Conservation (phyloP, 2,329 filamentous ascomycete genomes). For the Penicillium sp. region DNA sequence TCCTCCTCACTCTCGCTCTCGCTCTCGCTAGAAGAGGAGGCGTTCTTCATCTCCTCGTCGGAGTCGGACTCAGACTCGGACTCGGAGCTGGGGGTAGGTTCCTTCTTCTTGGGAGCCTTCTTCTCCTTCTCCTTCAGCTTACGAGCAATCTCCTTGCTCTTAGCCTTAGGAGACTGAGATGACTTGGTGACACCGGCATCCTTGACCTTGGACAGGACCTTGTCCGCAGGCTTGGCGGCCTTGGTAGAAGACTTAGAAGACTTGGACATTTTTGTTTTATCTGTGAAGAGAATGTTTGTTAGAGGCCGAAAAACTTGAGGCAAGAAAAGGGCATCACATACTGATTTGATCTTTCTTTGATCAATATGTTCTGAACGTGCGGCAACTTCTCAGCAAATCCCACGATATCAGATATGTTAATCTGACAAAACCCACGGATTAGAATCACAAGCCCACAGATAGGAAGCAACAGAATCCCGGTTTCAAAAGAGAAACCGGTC, state of each 20-base stretch:
- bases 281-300: background rate
- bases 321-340: background rate
- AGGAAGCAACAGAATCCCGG: slow-evolving; percentile 30
- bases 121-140: slow-evolving; percentile 27
- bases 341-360: background rate
- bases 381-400: slow-evolving; percentile 21
- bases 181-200: slow-evolving; percentile 43
- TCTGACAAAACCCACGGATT: slow-evolving; percentile 17
- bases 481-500: slow-evolving; percentile 18
- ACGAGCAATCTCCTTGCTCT: slow-evolving; percentile 44
- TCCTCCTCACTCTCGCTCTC: slow-evolving; percentile 33
- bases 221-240: slow-evolving; percentile 38
- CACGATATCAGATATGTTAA: slow-evolving; percentile 15
- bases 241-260: slow-evolving; percentile 38
- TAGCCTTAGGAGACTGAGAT: slow-evolving; percentile 40
- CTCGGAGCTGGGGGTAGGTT: slow-evolving; percentile 33
- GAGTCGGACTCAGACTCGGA: slow-evolving; percentile 32
- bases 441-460: slow-evolving; percentile 23
- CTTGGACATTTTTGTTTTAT: slow-evolving; percentile 42
- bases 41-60: slow-evolving; percentile 34
- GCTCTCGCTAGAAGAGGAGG: slow-evolving; percentile 25
- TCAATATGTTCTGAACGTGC: background rate
- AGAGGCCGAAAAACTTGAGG: background rate
- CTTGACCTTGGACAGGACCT: slow-evolving; percentile 47
- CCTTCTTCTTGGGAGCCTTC: slow-evolving; percentile 44